A percentile compares a stretch with the other conserved stretches of the same genome.
Conservation (phyloP, 2,329 filamentous ascomycete genomes). For the Xylaria sp. region DNA sequence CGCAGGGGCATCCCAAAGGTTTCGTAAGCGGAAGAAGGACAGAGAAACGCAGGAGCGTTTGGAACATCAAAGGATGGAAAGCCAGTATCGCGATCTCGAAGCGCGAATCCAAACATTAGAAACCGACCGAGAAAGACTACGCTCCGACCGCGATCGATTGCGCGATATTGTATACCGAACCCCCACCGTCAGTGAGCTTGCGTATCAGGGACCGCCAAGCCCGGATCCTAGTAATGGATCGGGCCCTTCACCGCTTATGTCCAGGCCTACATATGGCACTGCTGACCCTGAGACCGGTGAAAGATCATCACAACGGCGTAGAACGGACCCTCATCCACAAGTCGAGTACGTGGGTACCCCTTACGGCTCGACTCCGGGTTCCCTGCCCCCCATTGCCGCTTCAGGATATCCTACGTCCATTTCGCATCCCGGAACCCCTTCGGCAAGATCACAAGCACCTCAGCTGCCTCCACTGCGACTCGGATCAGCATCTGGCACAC, state of each 20-base stretch:
- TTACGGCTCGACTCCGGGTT: slow-evolving; percentile 47
- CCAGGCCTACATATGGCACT: slow-evolving; percentile 41
- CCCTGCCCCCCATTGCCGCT: slow-evolving; percentile 50
- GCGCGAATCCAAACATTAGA: slow-evolving; percentile 57
- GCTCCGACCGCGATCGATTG: slow-evolving; percentile 73
- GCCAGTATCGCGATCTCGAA: slow-evolving; percentile 69
- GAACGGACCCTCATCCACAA: slow-evolving; percentile 56
- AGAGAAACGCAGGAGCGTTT: slow-evolving; percentile 74
- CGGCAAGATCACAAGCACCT: slow-evolving; percentile 42
- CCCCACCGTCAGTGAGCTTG: slow-evolving; percentile 60
- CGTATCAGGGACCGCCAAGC: slow-evolving; percentile 58
- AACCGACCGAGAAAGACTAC: slow-evolving; percentile 75
- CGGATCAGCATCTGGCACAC: slow-evolving; percentile 44
- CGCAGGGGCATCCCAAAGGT: slow-evolving; percentile 82
- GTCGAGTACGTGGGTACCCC: slow-evolving; percentile 49
- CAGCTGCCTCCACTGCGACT: slow-evolving; percentile 57
- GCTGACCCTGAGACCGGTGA: slow-evolving; percentile 53
- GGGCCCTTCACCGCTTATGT: slow-evolving; percentile 32
- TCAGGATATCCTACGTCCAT: slow-evolving; percentile 43
- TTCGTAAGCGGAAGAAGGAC: slow-evolving; percentile 81
- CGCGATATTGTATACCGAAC: slow-evolving; percentile 68
- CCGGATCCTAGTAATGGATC: slow-evolving; percentile 47
- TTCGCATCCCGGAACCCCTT: slow-evolving; percentile 42
- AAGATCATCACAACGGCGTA: slow-evolving; percentile 52
- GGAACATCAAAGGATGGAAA: slow-evolving; percentile 70